Evolutionary conservation across 345 rosid species (phyloP).

Genomic region (Eucalyptus sp.): DNA sequence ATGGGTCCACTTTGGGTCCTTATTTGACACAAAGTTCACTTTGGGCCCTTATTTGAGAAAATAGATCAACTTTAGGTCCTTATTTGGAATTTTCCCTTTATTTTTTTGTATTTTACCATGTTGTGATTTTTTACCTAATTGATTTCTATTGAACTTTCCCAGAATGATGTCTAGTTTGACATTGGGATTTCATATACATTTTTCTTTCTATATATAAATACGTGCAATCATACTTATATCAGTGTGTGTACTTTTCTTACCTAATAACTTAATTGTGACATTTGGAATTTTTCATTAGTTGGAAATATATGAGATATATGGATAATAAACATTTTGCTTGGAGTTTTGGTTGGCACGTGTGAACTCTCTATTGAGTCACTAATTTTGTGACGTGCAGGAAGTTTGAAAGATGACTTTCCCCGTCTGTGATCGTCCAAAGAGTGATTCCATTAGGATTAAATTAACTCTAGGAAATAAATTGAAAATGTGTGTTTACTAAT

Average conservation of each 20-base stretch:
- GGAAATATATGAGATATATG: not conserved
- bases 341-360: not conserved
- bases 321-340: not conserved
- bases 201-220: not conserved
- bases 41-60: too few species aligned
- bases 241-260: not conserved
- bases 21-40: too few species aligned
- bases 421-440: not conserved
- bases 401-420: not conserved
- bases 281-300: not conserved
- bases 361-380: not conserved
- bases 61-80: too few species aligned
- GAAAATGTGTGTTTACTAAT: not conserved
- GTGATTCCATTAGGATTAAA: not conserved
- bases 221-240: not conserved
- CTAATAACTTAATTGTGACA: not conserved
- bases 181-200: not conserved
- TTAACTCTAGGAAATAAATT: not conserved
- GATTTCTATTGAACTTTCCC: not conserved
- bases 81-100: too few species aligned
- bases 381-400: not conserved
- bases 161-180: not conserved
- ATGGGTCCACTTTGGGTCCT: too few species aligned
- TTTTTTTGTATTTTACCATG: not conserved
- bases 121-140: not conserved